Base-by-base conservation (phyloP, 768 basidiomycete species). In the Trametes villosa region DNA sequence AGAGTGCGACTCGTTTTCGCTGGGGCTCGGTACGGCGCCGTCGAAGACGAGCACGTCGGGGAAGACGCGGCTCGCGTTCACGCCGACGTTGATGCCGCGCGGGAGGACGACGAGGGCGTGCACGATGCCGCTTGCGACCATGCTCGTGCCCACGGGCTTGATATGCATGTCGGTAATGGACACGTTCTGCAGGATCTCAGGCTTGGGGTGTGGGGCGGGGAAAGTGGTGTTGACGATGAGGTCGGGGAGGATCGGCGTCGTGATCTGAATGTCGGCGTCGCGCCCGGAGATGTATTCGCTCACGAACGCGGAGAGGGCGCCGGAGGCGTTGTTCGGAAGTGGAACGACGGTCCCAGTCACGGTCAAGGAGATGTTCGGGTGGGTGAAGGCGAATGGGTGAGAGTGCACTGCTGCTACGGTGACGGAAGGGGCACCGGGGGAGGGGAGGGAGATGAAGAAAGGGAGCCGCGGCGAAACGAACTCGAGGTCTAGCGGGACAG, bases 21-120 rank as follows among this genome's bases (percentile, higher is more conserved):
- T 64, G 3, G 44, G 38, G 0, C 77, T 73, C 7, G 85, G 82
- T 0, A 83, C 80, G 22, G 85, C 83, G 3, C 92, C 92, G 63
- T 94, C 92, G 59, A 84, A 93, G 5, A 94, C 80, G 7, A 93
- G 72, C 27, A 89, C 86, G 69, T 94, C 92, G 0, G 92, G 91
- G 57, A 89, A 78, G 27, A 92, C 82, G 42, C 77, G 81, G 8
- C 76, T 81, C 20, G 92, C 86, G 42, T 86, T 76, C 51, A 92
- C 71, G n/a, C 76, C 78, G 27, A 92, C 75, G 55, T 89, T 72
- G 72, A 94, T 83, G 44, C 89, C 90, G 42, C 72, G 75, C 1
- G 92, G 92, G 1, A 94, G 78, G 11, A 89, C 86, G 34, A 90
- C 76, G 18, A 79, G 78, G 8, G 82, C 92, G 46, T 78, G 81